phyloP scores from a whole-genome alignment of 1,284 basidiomycete species.

The Cryptococcus deneoformans region DNA sequence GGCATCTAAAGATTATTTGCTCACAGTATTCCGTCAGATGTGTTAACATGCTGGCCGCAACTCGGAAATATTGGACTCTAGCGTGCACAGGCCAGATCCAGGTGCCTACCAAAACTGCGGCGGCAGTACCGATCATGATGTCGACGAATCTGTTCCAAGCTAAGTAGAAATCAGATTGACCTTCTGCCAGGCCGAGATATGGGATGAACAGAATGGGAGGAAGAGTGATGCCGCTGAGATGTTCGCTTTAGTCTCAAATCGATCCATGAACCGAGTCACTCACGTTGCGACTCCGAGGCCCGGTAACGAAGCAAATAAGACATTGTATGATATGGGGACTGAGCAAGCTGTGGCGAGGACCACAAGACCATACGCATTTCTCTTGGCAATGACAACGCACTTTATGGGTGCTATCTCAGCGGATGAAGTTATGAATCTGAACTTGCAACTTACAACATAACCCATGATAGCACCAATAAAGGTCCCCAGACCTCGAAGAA shows the following conservation, averaged over 20 bases:
- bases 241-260: too few relatives aligned
- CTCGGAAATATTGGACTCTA: slow-evolving; percentile 46
- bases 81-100: slow-evolving; percentile 49
- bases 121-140: slow-evolving; percentile 47
- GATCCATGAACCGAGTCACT: slow-evolving; percentile 11
- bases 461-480: slow-evolving; percentile 50
- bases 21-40: slow-evolving; percentile 44
- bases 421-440: too few relatives aligned
- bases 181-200: slow-evolving; percentile 33
- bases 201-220: slow-evolving; percentile 50
- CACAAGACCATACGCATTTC: slow-evolving; percentile 51
- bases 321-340: slow-evolving; percentile 47
- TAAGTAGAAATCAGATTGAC: slow-evolving; percentile 27
- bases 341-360: slow-evolving; percentile 45
- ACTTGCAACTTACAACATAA: slow-evolving; percentile 39
- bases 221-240: slow-evolving; percentile 44
- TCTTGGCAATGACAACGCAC: slow-evolving; percentile 45
- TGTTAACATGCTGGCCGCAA: slow-evolving; percentile 41
- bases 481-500: slow-evolving; percentile 51
- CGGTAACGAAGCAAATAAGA: slow-evolving; percentile 35
- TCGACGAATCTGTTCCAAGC: slow-evolving; percentile 45
- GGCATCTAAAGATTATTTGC: slow-evolving; percentile 7
- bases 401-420: slow-evolving; percentile 4
- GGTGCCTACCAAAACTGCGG: slow-evolving; percentile 43
- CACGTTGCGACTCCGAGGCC: slow-evolving; percentile 49